A percentile compares a stretch with the other conserved stretches of the same genome.
Conservation (phyloP, 495 filamentous ascomycete genomes). For the Penicillium soppii region DNA sequence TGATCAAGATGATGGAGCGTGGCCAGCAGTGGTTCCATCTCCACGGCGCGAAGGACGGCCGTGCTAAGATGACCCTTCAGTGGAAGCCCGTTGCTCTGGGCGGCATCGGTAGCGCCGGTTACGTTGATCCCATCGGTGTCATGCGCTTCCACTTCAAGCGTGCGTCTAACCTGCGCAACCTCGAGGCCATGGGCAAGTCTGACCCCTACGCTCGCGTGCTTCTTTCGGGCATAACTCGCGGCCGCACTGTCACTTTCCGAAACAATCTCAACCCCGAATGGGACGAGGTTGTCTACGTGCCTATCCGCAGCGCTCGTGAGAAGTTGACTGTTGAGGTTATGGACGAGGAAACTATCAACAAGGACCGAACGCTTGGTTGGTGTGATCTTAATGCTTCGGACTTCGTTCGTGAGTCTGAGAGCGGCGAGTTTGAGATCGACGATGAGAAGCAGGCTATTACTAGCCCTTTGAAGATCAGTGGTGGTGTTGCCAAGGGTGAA, state of each 20-base stretch:
- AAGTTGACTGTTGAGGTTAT: slow-evolving; percentile 89
- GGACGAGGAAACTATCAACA: slow-evolving; percentile 87
- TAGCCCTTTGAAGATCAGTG: slow-evolving; percentile 63
- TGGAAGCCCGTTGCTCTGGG: slow-evolving; percentile 94
- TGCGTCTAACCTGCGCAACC: slow-evolving; percentile 79
- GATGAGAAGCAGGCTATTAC: slow-evolving; percentile 66
- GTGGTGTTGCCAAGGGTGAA: slow-evolving; percentile 69
- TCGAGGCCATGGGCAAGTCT: slow-evolving; percentile 94
- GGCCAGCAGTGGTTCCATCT: slow-evolving; percentile 97
- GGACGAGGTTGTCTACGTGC: slow-evolving; percentile 95
- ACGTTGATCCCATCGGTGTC: slow-evolving; percentile 89
- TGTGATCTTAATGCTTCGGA: slow-evolving; percentile 74
- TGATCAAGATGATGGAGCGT: slow-evolving; percentile 87
- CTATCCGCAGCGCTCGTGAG: slow-evolving; percentile 83
- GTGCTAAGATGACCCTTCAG: slow-evolving; percentile 81
- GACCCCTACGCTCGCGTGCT: slow-evolving; percentile 90
- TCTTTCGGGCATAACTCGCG: slow-evolving; percentile 85
- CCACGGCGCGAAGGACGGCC: slow-evolving; percentile 74
- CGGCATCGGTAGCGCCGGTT: slow-evolving; percentile 80
- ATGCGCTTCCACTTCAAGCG: slow-evolving; percentile 90
- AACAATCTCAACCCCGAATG: slow-evolving; percentile 95
- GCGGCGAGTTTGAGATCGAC: slow-evolving; percentile 78
- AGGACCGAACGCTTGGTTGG: slow-evolving; percentile 80
- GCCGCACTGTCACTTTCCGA: slow-evolving; percentile 88
- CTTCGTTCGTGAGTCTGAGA: slow-evolving; percentile 73